Evolutionary conservation across 2,329 filamentous ascomycete species (phyloP), one percentile per base, ranked within the genome.

Genomic region (Botrytis medusae): DNA sequence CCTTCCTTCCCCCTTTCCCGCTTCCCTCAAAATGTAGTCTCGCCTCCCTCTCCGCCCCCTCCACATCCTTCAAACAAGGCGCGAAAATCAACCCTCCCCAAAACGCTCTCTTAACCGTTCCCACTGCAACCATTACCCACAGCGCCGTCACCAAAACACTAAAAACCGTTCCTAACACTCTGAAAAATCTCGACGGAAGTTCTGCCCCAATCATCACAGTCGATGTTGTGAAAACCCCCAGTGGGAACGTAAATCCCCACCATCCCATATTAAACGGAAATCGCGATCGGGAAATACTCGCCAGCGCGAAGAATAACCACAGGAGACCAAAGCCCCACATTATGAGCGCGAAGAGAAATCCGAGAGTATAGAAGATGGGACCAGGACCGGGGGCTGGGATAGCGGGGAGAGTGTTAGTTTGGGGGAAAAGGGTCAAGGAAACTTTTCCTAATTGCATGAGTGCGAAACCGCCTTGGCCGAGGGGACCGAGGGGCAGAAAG

Each of bases 401-500:
- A 0, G 67, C 5, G 5, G 63, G 42, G 14, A 84, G 72, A 2
- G 83, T 82, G 4, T 69, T 44, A 2, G 82, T 84, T 60, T 81
- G 71, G 0, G 83, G 84, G 32, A 86, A 79, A 4, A 85, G 73
- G 5, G 79, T 77, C 67, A 85, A 77, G 6, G 87, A 85, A 5
- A 86, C 84, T 64, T 84, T 83, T 10, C 87, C 87, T 1, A 77
- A 79, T 37, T 79, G n/a, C 73, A 75, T 80, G 71, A 79, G 82
- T 74, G 84, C 87, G 78, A 87, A 93, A 2, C 88, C 89, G 22
- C 90, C 91, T 79, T 91, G 89, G 0, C 90, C 90, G 0, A 92
- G 82, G 0, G 91, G 90, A 0, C 91, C 90, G 0, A 93, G 83
- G 0, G 91, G 91, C 0, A 93, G 82, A 76, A 93, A 91, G 10